Conservation (phyloP, 768 basidiomycete genomes). For the Boletellus emodensis region DNA sequence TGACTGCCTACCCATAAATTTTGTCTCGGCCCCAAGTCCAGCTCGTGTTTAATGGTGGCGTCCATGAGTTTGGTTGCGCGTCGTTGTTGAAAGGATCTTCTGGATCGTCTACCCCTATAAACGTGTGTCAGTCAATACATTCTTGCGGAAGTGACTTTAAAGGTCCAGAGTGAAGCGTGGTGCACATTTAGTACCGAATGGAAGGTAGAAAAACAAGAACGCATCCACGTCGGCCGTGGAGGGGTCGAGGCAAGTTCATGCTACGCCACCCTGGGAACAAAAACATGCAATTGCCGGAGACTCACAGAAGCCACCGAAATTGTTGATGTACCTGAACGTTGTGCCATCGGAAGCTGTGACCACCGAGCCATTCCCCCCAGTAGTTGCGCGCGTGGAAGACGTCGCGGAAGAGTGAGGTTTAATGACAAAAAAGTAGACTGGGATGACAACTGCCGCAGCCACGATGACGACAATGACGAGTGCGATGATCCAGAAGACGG, state of each 20-base stretch:
- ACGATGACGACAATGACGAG: constrained; percentile 29
- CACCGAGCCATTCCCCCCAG: constrained; percentile 68
- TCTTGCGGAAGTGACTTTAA: not conserved
- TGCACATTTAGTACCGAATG: not conserved
- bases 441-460: constrained; percentile 40
- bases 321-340: constrained; percentile 72
- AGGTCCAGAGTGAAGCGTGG: constrained; percentile 1
- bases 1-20: constrained; percentile 49
- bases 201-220: not conserved
- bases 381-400: constrained; percentile 10
- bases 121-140: constrained; percentile 2
- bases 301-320: constrained; percentile 73
- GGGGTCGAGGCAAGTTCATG: too few relatives aligned
- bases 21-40: constrained; percentile 69
- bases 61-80: constrained; percentile 75
- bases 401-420: constrained; percentile 17
- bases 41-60: constrained; percentile 68
- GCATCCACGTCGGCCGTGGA: too few relatives aligned
- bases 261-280: not conserved
- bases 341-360: constrained; percentile 64
- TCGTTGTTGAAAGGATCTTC: constrained; percentile 72
- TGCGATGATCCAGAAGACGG: constrained; percentile 27
- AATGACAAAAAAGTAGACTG: constrained; percentile 33
- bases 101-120: constrained; percentile 60
- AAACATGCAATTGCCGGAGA: not conserved